A percentile compares a stretch with the other conserved stretches of the same genome.
Evolutionary conservation across 2,329 filamentous ascomycete genomes (phyloP).

Genomic region (Basipetospora chlamydospora): DNA sequence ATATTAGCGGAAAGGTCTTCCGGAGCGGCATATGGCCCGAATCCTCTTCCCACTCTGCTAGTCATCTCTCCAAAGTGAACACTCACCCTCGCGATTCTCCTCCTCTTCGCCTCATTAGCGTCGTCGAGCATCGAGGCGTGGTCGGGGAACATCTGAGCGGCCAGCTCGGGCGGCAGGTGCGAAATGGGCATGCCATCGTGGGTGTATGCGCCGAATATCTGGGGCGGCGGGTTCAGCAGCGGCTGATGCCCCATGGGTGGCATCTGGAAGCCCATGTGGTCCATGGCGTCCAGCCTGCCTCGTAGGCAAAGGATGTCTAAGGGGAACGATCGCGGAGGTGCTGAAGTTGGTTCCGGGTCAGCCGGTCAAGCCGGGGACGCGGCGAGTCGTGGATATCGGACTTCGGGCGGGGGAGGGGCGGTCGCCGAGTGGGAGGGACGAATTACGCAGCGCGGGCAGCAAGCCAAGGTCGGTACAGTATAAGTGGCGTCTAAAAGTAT

Average conservation of each 20-base stretch:
- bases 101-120: constrained; percentile 69
- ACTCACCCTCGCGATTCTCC: constrained; percentile 69
- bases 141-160: constrained; percentile 45
- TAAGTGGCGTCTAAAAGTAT: too few species aligned
- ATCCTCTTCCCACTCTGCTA: too few species aligned
- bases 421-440: too few species aligned
- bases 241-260: constrained; percentile 39
- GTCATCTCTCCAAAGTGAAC: too few species aligned
- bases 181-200: constrained; percentile 44
- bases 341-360: too few species aligned
- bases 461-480: too few species aligned
- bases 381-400: not conserved
- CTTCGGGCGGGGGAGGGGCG: too few species aligned
- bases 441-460: too few species aligned
- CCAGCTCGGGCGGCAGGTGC: constrained; percentile 40
- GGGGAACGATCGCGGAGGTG: too few species aligned
- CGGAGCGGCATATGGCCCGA: too few species aligned
- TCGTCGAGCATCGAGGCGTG: constrained; percentile 44
- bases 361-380: not conserved
- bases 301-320: too few species aligned
- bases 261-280: constrained; percentile 44
- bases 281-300: constrained; percentile 20
- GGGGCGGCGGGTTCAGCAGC: constrained; percentile 51
- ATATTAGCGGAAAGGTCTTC: not conserved
- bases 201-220: constrained; percentile 52